Percentiles rank a stretch among this genome's conserved stretches.
Conservation (phyloP, 306 rosid genomes). For the Macrotyloma uniflorum region DNA sequence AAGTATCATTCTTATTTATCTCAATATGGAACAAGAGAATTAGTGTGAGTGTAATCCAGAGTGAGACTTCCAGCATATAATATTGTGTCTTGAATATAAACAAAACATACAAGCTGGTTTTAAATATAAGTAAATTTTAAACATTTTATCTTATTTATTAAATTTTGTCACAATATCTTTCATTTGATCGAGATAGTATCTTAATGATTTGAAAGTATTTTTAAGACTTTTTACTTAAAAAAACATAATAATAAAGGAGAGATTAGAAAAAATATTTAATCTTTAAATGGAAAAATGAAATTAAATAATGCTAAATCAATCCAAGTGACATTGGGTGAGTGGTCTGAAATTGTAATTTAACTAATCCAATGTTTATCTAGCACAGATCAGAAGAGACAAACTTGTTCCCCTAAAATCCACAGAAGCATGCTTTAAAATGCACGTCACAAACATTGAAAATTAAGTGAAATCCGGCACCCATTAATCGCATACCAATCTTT, state of each 20-base stretch:
- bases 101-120: not conserved
- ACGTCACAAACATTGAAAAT: conserved; percentile 38
- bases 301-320: not conserved
- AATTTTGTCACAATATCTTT: no score
- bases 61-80: conserved; percentile 18
- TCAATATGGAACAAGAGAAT: conserved; percentile 13
- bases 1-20: conserved; percentile 17
- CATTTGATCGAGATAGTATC: not conserved
- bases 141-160: no score
- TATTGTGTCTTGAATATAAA: no score
- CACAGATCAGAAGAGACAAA: conserved; percentile 29
- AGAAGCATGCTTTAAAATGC: conserved; percentile 42
- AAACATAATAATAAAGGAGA: no score
- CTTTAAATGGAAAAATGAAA: not conserved
- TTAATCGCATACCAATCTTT: conserved; percentile 32
- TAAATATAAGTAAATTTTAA: not conserved
- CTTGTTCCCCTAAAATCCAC: conserved; percentile 24
- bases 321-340: conserved; percentile 13
- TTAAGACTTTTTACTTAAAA: no score
- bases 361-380: not conserved
- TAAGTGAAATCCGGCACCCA: conserved; percentile 33
- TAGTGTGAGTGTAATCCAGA: conserved; percentile 30
- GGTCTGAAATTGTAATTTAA: conserved; percentile 25
- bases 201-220: not conserved
- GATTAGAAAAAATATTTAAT: no score